Evolutionary conservation across 106 monocot genomes (phyloP).

Genomic region (Acanthochlamys bracteata): DNA sequence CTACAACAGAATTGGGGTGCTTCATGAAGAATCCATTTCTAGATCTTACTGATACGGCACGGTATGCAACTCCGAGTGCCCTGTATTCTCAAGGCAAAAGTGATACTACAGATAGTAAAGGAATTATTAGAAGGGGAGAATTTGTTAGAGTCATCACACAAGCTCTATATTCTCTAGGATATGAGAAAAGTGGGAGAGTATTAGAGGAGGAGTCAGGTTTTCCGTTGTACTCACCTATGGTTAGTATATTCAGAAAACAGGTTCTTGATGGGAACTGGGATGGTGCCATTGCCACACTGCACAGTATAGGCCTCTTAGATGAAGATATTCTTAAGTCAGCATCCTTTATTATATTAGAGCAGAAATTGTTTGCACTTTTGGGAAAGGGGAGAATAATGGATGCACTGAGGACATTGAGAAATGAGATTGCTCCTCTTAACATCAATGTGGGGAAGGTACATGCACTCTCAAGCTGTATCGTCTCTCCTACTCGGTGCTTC

Average conservation of each 20-base stretch:
- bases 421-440: constrained; percentile 27
- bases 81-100: constrained; percentile 18
- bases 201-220: constrained; percentile 38
- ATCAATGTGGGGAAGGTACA: constrained; percentile 16
- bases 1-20: constrained; percentile 4
- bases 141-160: constrained; percentile 35
- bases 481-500: constrained; percentile 13
- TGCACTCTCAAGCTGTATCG: constrained; percentile 23
- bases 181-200: constrained; percentile 32
- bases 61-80: constrained; percentile 13
- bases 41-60: constrained; percentile 1
- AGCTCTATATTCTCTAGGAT: constrained; percentile 37
- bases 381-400: constrained; percentile 18
- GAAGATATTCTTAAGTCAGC: constrained; percentile 21
- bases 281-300: constrained; percentile 21
- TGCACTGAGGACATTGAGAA: constrained; percentile 29
- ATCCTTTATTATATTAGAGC: constrained; percentile 32
- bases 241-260: constrained; percentile 25
- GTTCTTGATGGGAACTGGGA: constrained; percentile 32
- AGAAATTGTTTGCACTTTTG: constrained; percentile 35
- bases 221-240: constrained; percentile 16
- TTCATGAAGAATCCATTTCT: constrained; percentile 5
- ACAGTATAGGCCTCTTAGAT: constrained; percentile 19
- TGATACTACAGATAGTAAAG: constrained; percentile 22
- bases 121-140: constrained; percentile 26